These are phyloP conservation scores for Diddensiella transvaalensis DNA, from an alignment of 805 yeast species.

Conservation along the genomic window DNA sequence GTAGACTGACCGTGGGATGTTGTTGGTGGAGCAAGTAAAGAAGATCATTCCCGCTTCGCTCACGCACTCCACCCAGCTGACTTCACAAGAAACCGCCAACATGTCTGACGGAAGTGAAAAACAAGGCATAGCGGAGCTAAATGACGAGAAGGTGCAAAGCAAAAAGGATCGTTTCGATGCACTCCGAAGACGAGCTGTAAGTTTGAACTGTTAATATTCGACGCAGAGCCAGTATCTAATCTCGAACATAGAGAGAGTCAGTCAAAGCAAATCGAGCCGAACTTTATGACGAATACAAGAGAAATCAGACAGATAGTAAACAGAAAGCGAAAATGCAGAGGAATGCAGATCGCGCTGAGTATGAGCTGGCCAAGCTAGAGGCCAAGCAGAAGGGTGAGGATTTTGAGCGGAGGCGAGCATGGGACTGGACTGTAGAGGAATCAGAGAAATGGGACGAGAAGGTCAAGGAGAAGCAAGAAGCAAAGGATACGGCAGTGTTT, in stretches of 20 bases:
- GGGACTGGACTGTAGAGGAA: slow-evolving; percentile 62
- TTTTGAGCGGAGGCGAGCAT: slow-evolving; percentile 42
- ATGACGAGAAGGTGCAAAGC: no score
- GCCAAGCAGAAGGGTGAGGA: slow-evolving; percentile 39
- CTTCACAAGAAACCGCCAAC: no score
- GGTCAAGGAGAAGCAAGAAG: slow-evolving; percentile 30
- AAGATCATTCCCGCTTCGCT: no score
- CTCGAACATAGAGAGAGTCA: slow-evolving; percentile 28
- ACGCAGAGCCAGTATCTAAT: no score
- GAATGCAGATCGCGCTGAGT: slow-evolving; percentile 37
- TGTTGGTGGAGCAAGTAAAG: no score
- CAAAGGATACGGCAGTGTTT: slow-evolving; percentile 38
- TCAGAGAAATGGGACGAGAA: slow-evolving; percentile 58
- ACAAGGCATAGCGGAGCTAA: no score
- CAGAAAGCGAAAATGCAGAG: slow-evolving; percentile 32
- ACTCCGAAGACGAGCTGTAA: slow-evolving; percentile 29
- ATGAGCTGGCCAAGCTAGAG: slow-evolving; percentile 39
- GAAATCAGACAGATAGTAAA: slow-evolving; percentile 25
- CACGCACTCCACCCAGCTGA: no score
- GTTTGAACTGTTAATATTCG: no score
- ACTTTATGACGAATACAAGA: slow-evolving; percentile 36
- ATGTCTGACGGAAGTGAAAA: no score
- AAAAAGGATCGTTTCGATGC: slow-evolving; percentile 30
- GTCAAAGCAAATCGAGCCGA: slow-evolving; percentile 37
- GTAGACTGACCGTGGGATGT: no score